A percentile compares a stretch with the other conserved stretches of the same genome.
Evolutionary conservation across 2,329 filamentous ascomycete species (phyloP).

Genomic region (Aspergillus viridinutans): DNA sequence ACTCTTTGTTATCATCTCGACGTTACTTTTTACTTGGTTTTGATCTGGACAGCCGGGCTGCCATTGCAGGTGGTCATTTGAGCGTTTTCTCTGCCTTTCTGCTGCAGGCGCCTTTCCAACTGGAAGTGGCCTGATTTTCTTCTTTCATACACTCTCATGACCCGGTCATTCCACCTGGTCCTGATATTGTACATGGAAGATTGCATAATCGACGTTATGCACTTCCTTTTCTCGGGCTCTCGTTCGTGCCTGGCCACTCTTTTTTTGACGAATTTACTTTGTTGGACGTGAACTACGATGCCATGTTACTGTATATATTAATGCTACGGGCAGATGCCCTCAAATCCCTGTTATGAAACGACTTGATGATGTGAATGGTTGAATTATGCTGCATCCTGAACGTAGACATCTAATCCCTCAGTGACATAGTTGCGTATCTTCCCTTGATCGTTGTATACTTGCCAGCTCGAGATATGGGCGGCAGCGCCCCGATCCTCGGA

Average conservation of each 20-base stretch:
- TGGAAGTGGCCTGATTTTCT: neutral
- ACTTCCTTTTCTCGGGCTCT: neutral
- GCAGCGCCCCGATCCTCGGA: neutral
- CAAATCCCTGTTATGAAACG: neutral
- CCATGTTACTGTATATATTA: neutral
- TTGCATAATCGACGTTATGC: neutral
- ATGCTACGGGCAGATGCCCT: neutral
- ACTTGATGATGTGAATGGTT: neutral
- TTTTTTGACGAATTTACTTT: constrained; percentile 1
- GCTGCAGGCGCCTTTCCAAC: neutral
- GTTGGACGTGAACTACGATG: neutral
- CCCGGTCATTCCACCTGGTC: neutral
- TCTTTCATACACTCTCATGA: constrained; percentile 1
- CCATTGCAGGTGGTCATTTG: constrained; percentile 7
- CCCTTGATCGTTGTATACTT: neutral
- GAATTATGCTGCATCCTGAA: neutral
- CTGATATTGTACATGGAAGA: neutral
- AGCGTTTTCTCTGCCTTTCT: constrained; percentile 3
- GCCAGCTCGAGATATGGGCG: neutral
- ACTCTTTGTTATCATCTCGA: constrained; percentile 11
- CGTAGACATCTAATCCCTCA: neutral
- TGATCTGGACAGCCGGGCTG: constrained; percentile 13
- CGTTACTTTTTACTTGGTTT: constrained; percentile 1
- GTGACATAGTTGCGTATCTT: no score
- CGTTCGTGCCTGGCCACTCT: neutral